A percentile compares a stretch with the other conserved stretches of the same genome.
Evolutionary conservation across 441 rosid genomes (phyloP).

Genomic region (Erodium chrysanthum): DNA sequence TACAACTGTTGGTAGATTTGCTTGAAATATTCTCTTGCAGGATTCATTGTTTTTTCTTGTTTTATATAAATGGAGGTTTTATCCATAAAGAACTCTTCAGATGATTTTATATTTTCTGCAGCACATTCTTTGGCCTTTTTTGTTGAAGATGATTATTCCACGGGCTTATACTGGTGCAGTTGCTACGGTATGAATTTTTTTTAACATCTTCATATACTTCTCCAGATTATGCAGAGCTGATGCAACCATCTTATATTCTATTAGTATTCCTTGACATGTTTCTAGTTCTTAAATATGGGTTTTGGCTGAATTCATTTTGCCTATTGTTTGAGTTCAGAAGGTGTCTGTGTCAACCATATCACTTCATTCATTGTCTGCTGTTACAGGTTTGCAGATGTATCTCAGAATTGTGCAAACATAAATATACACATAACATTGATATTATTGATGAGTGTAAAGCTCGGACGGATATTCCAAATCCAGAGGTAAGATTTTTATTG

Average conservation of each 20-base stretch:
- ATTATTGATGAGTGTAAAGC: constrained; percentile 77
- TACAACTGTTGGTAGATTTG: constrained; percentile 9
- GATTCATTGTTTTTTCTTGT: constrained; percentile 5
- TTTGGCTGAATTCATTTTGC: constrained; percentile 8
- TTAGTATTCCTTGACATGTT: constrained; percentile 3
- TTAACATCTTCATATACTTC: constrained; percentile 12
- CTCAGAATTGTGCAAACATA: constrained; percentile 69
- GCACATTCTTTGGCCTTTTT: constrained; percentile 96
- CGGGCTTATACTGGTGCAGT: constrained; percentile 62
- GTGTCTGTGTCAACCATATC: constrained; percentile 11
- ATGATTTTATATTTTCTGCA: constrained; percentile 31
- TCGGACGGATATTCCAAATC: constrained; percentile 74
- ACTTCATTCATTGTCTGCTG: constrained; percentile 19
- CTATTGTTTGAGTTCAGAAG: constrained; percentile 12
- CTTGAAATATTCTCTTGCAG: neutral
- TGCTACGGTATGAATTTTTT: constrained; percentile 50
- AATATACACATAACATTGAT: constrained; percentile 43
- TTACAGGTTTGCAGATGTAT: constrained; percentile 96
- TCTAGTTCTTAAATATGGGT: neutral
- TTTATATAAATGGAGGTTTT: neutral
- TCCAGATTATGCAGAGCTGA: neutral
- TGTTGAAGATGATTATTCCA: constrained; percentile 80
- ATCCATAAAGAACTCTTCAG: neutral
- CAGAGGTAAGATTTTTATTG: constrained; percentile 47
- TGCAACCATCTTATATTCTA: neutral